These are phyloP conservation scores for Lagenidium giganteum DNA, from an alignment of 352 stramenopile species.

Conservation along the genomic window DNA sequence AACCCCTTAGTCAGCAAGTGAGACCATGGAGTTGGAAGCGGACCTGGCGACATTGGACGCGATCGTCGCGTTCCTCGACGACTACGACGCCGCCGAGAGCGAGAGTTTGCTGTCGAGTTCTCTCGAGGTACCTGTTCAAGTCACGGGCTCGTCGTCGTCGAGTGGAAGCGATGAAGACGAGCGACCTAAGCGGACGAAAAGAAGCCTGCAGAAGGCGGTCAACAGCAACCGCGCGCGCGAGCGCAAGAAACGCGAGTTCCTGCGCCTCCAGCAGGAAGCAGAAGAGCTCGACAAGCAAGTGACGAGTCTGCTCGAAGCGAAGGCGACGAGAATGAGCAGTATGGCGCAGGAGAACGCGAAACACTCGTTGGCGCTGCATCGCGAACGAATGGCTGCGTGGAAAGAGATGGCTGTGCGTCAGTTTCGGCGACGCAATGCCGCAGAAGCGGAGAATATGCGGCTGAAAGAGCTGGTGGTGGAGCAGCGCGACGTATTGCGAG, in stretches of 20 bases:
- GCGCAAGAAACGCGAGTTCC: conserved; percentile 2
- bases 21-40: no score
- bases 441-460: conserved; percentile 2
- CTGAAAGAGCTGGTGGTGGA: conserved; percentile 1
- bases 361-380: no score
- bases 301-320: no score
- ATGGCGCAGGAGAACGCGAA: no score
- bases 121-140: no score
- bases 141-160: no score
- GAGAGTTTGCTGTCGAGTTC: no score
- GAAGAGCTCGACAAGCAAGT: conserved; percentile 1
- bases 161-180: no score
- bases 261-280: conserved; percentile 2
- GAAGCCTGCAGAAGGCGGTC: neutral
- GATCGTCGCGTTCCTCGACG: conserved; percentile 1
- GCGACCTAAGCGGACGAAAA: neutral
- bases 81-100: neutral
- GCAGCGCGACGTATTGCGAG: neutral
- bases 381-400: conserved; percentile 1
- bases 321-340: no score
- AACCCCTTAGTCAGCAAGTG: no score
- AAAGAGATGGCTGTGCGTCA: neutral
- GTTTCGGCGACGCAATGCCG: neutral
- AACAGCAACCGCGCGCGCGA: conserved; percentile 4
- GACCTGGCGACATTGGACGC: no score